Percentiles rank a stretch among this genome's conserved stretches.
These are phyloP conservation scores for Phytopythium aichiense DNA, from an alignment of 352 stramenopile species.

Conservation along the genomic window DNA sequence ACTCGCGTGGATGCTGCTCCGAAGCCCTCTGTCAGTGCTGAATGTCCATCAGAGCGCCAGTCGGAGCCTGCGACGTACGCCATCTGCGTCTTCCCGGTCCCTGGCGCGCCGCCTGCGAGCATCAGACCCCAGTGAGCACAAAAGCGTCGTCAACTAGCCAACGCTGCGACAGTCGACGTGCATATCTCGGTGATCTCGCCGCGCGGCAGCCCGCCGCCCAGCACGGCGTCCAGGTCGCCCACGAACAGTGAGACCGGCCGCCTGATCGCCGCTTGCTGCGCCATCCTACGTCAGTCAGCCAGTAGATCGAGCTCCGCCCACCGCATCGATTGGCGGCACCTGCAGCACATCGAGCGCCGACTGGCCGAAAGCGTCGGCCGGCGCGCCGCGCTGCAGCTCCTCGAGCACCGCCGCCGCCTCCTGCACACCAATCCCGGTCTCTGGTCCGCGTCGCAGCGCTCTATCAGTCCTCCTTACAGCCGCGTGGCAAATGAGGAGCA, in stretches of 20 bases:
- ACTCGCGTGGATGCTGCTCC: constrained; percentile 58
- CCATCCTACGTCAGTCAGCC: too few species aligned
- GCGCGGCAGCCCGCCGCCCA: constrained; percentile 59
- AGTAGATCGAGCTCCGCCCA: too few species aligned
- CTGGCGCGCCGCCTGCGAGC: constrained; percentile 50
- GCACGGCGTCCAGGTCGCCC: constrained; percentile 41
- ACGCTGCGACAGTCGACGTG: constrained; percentile 11
- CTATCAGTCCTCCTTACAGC: not conserved
- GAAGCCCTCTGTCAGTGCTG: not conserved
- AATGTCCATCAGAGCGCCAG: not conserved
- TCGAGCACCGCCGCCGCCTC: constrained; percentile 32
- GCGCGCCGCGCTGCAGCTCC: constrained; percentile 5
- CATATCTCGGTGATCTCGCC: constrained; percentile 82
- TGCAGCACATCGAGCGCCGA: constrained; percentile 45
- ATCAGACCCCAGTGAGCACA: not conserved
- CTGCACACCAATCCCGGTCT: constrained; percentile 34
- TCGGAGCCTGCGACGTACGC: constrained; percentile 22
- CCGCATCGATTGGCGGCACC: constrained; percentile 12
- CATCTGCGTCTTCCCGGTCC: constrained; percentile 76
- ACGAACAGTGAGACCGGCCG: constrained; percentile 41
- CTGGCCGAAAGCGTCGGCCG: constrained; percentile 18
- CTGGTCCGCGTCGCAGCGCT: constrained; percentile 7
- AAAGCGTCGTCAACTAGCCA: not conserved
- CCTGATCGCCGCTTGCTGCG: constrained; percentile 23
- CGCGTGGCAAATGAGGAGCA: not conserved